Evolutionary conservation across 2,329 filamentous ascomycete species (phyloP).

Genomic region (Aplosporella prunicola): DNA sequence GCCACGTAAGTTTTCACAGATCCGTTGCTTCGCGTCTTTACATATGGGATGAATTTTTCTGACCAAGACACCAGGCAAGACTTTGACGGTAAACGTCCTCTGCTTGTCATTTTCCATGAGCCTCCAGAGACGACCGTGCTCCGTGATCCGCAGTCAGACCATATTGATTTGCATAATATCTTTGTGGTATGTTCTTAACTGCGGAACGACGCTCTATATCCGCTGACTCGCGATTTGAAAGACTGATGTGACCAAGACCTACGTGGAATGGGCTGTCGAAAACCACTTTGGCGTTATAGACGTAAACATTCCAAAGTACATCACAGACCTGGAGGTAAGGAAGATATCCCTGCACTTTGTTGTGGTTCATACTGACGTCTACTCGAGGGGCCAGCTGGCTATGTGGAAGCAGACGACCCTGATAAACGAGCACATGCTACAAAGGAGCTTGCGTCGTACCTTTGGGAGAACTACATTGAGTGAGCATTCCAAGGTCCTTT

Average conservation of each 20-base stretch:
- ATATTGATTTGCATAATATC: constrained; percentile 71
- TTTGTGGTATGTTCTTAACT: constrained; percentile 64
- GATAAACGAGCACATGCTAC: constrained; percentile 35
- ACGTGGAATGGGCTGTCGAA: constrained; percentile 74
- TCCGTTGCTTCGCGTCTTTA: too few species aligned
- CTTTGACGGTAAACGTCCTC: constrained; percentile 54
- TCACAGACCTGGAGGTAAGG: constrained; percentile 54
- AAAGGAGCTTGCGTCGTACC: constrained; percentile 68
- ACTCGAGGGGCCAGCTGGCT: constrained; percentile 23
- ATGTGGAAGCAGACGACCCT: constrained; percentile 40
- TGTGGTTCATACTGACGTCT: constrained; percentile 8
- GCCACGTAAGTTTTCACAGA: constrained; percentile 50
- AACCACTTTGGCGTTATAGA: constrained; percentile 79
- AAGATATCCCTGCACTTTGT: neutral
- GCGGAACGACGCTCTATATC: constrained; percentile 20
- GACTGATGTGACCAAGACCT: constrained; percentile 72
- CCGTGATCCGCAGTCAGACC: constrained; percentile 49
- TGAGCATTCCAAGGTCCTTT: too few species aligned
- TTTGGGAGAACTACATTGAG: constrained; percentile 97
- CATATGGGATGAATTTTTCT: too few species aligned
- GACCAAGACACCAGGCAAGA: constrained; percentile 42
- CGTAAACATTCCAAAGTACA: constrained; percentile 75
- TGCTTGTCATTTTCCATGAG: constrained; percentile 85
- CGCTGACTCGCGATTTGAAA: too few species aligned
- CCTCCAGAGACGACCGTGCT: constrained; percentile 45